These are phyloP conservation scores for Melanomma pulvis-pyrius DNA, from an alignment of 495 filamentous ascomycete species.

Conservation along the genomic window DNA sequence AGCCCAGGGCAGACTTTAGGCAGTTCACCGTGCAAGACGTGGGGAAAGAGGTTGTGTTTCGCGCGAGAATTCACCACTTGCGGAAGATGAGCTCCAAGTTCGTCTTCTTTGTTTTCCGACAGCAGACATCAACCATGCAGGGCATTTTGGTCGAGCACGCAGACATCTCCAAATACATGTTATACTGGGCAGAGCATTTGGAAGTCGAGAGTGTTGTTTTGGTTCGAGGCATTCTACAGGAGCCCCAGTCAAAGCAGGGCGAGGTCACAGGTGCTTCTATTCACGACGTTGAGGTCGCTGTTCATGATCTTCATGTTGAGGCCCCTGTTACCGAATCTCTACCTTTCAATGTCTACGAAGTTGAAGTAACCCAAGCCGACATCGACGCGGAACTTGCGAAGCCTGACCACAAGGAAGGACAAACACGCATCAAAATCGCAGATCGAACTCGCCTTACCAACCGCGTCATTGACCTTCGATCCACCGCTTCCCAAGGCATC, in stretches of 20 bases:
- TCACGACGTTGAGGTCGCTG: slow-evolving; percentile 47
- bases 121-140: slow-evolving; percentile 81
- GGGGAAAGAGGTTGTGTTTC: slow-evolving; percentile 75
- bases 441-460: slow-evolving; percentile 82
- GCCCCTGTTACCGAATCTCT: slow-evolving; percentile 59
- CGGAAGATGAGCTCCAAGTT: slow-evolving; percentile 89
- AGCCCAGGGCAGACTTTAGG: slow-evolving; percentile 46
- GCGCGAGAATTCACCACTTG: slow-evolving; percentile 84
- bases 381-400: slow-evolving; percentile 39
- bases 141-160: slow-evolving; percentile 67
- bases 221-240: slow-evolving; percentile 47
- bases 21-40: slow-evolving; percentile 49
- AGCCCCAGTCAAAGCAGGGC: slow-evolving; percentile 54
- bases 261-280: slow-evolving; percentile 53
- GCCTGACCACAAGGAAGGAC: slow-evolving; percentile 38
- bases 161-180: slow-evolving; percentile 60
- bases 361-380: slow-evolving; percentile 53
- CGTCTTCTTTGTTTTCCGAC: slow-evolving; percentile 85
- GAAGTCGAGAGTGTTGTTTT: slow-evolving; percentile 69
- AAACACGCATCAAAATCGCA: slow-evolving; percentile 60
- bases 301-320: slow-evolving; percentile 58
- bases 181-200: slow-evolving; percentile 71
- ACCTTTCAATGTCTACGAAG: slow-evolving; percentile 67
- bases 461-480: slow-evolving; percentile 86
- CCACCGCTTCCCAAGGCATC: slow-evolving; percentile 85